phyloP scores from a whole-genome alignment of 139 green algal genomes.

The Chlorella sp. region DNA sequence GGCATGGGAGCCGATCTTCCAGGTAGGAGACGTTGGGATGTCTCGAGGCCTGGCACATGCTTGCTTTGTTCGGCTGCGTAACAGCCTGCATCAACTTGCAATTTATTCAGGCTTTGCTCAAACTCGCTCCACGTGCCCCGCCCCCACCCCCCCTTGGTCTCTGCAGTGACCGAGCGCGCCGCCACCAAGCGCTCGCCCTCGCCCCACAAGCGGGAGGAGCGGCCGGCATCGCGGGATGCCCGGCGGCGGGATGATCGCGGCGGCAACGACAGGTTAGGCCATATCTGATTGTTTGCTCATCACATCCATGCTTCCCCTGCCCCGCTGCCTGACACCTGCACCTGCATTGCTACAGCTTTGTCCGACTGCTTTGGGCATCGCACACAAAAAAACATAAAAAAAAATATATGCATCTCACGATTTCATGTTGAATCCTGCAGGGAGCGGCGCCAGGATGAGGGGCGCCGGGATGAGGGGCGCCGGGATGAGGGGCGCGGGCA shows the following conservation, averaged over 20 bases:
- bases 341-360: too few relatives aligned
- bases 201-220: constrained; percentile 5
- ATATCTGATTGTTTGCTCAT: neutral
- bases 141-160: neutral
- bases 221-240: neutral
- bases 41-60: neutral
- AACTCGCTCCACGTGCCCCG: too few relatives aligned
- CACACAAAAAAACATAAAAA: too few relatives aligned
- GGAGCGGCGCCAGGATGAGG: too few relatives aligned
- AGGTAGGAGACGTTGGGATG: neutral
- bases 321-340: too few relatives aligned
- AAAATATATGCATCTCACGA: too few relatives aligned
- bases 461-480: too few relatives aligned
- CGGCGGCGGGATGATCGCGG: neutral
- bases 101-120: neutral
- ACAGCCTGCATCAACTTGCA: neutral
- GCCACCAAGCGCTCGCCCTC: neutral
- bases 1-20: constrained; percentile 43
- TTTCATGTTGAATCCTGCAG: too few relatives aligned
- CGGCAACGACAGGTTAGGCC: neutral
- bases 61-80: neutral
- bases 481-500: too few relatives aligned
- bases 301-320: neutral
- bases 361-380: too few relatives aligned
- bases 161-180: neutral